A percentile compares a stretch with the other conserved stretches of the same genome.
Conservation (phyloP, 148 eudicot species). For the Chenopodium berlandieri region DNA sequence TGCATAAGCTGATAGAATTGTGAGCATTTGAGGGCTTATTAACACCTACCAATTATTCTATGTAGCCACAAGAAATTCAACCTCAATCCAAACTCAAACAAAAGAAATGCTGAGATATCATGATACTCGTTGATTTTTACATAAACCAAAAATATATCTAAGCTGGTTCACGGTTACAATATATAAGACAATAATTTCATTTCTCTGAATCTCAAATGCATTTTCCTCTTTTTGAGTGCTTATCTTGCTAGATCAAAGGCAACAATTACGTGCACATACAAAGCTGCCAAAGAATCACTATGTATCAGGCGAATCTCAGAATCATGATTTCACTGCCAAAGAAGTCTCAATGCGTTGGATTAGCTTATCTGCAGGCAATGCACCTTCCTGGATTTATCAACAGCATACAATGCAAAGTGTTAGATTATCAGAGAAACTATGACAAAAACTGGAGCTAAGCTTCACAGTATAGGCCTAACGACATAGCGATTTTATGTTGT, state of each 20-base stretch:
- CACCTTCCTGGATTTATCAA: constrained; percentile 52
- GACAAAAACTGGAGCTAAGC: not conserved
- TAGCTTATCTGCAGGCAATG: constrained; percentile 53
- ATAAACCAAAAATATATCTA: constrained; percentile 2
- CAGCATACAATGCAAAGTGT: constrained; percentile 4
- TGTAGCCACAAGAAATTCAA: not conserved
- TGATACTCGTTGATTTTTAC: not conserved
- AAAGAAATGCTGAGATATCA: not conserved
- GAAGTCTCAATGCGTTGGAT: constrained; percentile 52
- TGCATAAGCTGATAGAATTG: too few species aligned
- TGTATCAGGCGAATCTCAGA: not conserved
- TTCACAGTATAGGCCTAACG: too few species aligned
- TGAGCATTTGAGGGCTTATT: too few species aligned
- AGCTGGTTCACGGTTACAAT: constrained; percentile 16
- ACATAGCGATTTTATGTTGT: too few species aligned
- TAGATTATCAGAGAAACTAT: not conserved
- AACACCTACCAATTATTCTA: too few species aligned
- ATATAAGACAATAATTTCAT: constrained; percentile 1
- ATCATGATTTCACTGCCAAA: constrained; percentile 46
- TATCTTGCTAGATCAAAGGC: not conserved
- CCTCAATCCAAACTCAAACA: not conserved
- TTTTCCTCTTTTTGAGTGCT: not conserved
- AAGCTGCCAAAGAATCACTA: not conserved
- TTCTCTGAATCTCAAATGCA: not conserved
- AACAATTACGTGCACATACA: not conserved